phyloP scores from a whole-genome alignment of 345 rosid genomes.

The Psidium friedrichsthalianum region DNA sequence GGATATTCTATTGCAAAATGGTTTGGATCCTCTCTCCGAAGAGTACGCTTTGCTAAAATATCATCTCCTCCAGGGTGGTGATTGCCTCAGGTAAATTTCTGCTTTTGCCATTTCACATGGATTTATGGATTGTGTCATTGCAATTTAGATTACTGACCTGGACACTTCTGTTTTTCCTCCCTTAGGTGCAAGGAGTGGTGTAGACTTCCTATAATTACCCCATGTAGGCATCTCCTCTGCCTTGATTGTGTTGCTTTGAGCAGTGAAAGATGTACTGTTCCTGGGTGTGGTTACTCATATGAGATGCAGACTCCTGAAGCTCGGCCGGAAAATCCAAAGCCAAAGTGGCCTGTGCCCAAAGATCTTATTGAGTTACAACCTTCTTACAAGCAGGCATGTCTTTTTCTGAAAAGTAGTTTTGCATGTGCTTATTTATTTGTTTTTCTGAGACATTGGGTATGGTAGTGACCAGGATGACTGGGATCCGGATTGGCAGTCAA shows the following conservation, averaged over 20 bases:
- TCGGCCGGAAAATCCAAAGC: slow-evolving; percentile 91
- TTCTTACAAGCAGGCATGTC: slow-evolving; percentile 72
- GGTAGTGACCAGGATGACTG: slow-evolving; percentile 67
- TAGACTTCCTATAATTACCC: slow-evolving; percentile 85
- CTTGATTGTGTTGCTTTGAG: slow-evolving; percentile 75
- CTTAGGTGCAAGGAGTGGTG: slow-evolving; percentile 94
- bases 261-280: slow-evolving; percentile 56
- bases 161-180: not conserved
- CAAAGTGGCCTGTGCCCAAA: slow-evolving; percentile 93
- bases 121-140: not conserved
- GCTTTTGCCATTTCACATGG: not conserved
- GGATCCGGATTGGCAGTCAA: slow-evolving; percentile 97
- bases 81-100: slow-evolving; percentile 60
- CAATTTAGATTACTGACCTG: not conserved
- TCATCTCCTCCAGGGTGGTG: slow-evolving; percentile 69
- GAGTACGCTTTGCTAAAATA: slow-evolving; percentile 60
- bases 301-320: slow-evolving; percentile 91
- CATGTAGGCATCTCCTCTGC: slow-evolving; percentile 91
- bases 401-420: not conserved
- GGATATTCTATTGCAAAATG: slow-evolving; percentile 57
- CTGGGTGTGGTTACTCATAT: slow-evolving; percentile 65
- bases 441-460: not conserved
- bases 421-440: not conserved
- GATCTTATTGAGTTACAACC: slow-evolving; percentile 98
- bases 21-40: slow-evolving; percentile 49